Conservation (phyloP, 2,329 filamentous ascomycete genomes). For the Alternaria postmessia region DNA sequence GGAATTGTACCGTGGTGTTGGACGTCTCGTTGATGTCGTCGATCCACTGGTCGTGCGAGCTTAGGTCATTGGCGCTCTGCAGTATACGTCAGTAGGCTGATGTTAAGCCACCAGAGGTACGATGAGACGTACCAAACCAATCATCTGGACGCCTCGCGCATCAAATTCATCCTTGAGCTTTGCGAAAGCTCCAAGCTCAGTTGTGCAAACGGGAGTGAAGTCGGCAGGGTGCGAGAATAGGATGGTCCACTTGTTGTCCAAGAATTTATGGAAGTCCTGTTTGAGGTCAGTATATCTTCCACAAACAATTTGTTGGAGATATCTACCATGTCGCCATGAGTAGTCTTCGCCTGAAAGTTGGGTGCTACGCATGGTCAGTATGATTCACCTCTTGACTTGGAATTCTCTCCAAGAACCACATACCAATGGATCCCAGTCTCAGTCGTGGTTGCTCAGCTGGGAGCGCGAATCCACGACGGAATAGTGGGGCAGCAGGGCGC, state of each 20-base stretch:
- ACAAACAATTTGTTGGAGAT: conserved; percentile 52
- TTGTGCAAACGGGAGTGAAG: conserved; percentile 95
- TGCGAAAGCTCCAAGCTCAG: conserved; percentile 91
- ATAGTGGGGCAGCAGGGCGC: conserved; percentile 38
- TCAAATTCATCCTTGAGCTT: conserved; percentile 88
- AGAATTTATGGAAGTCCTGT: conserved; percentile 74
- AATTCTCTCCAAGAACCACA: neutral
- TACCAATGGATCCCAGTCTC: conserved; percentile 54
- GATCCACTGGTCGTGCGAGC: conserved; percentile 88
- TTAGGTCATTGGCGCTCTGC: conserved; percentile 78
- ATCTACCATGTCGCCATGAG: conserved; percentile 69
- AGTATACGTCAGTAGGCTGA: neutral
- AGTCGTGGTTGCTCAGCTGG: conserved; percentile 53
- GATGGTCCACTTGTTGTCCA: conserved; percentile 80
- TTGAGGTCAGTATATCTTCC: neutral
- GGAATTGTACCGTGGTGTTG: conserved; percentile 56
- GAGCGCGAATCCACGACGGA: conserved; percentile 50
- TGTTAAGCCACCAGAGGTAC: neutral
- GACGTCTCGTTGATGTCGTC: conserved; percentile 69
- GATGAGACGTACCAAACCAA: conserved; percentile 69
- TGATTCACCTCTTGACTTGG: neutral
- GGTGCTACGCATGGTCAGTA: conserved; percentile 63
- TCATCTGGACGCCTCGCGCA: conserved; percentile 88
- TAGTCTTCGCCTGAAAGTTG: conserved; percentile 86
- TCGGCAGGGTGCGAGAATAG: conserved; percentile 87